A percentile compares a stretch with the other conserved stretches of the same genome.
These are phyloP conservation scores for Suillus lakei DNA, from an alignment of 768 basidiomycete genomes.

Conservation along the genomic window DNA sequence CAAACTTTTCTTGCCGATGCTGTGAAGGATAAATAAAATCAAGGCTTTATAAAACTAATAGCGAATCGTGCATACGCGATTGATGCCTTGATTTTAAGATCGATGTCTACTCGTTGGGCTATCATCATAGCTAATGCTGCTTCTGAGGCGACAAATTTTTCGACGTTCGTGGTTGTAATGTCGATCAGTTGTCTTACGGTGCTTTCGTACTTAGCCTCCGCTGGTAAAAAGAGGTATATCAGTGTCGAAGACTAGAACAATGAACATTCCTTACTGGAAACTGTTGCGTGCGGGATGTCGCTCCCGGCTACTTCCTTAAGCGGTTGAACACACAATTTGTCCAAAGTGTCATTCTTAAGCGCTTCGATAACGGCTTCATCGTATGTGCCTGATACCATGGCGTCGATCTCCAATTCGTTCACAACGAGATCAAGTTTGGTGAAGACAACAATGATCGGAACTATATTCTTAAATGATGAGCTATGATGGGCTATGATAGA, in stretches of 20 bases:
- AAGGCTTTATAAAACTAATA: neutral
- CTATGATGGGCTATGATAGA: no score
- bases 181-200: slow-evolving; percentile 10
- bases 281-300: slow-evolving; percentile 4
- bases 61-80: slow-evolving; percentile 5
- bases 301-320: slow-evolving; percentile 6
- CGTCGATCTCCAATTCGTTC: slow-evolving; percentile 3
- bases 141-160: slow-evolving; percentile 11
- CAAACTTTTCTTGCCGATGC: slow-evolving; percentile 14
- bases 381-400: neutral
- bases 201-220: slow-evolving; percentile 4
- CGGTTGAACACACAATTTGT: slow-evolving; percentile 9
- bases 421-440: slow-evolving; percentile 10
- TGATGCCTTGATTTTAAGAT: slow-evolving; percentile 8
- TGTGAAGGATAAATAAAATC: neutral
- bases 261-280: slow-evolving; percentile 8
- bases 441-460: slow-evolving; percentile 12
- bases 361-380: slow-evolving; percentile 1
- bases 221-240: neutral
- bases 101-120: slow-evolving; percentile 13
- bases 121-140: slow-evolving; percentile 12
- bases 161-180: slow-evolving; percentile 12
- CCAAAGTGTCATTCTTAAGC: neutral
- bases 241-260: neutral
- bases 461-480: slow-evolving; percentile 1